These are phyloP conservation scores for Xylariaceae sp. DNA, from an alignment of 2,329 filamentous ascomycete genomes.

Conservation along the genomic window DNA sequence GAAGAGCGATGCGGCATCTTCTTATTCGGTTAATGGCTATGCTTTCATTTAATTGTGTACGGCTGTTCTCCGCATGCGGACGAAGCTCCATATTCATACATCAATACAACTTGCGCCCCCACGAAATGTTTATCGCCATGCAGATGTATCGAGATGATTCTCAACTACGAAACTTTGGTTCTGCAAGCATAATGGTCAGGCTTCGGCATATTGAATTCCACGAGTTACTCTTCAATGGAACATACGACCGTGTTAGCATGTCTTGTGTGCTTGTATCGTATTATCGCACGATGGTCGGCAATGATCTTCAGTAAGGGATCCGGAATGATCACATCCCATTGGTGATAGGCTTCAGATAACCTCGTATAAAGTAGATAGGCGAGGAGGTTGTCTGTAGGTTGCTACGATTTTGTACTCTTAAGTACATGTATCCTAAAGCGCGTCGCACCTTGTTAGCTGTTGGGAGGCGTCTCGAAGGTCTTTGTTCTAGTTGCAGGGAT, in stretches of 20 bases:
- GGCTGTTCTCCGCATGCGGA: not conserved
- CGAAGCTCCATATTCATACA: slow-evolving; percentile 1
- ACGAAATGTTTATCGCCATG: slow-evolving; percentile 5
- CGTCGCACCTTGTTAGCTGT: not conserved
- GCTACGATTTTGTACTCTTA: not conserved
- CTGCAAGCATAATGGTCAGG: slow-evolving; percentile 6
- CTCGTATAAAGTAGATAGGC: not conserved
- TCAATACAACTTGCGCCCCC: not conserved
- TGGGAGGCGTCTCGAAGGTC: not conserved
- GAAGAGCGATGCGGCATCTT: not conserved
- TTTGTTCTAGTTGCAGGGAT: not conserved
- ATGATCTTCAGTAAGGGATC: slow-evolving; percentile 2
- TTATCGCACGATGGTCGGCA: not conserved
- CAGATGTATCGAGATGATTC: slow-evolving; percentile 1
- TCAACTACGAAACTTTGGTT: slow-evolving; percentile 4
- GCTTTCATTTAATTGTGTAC: slow-evolving; percentile 4
- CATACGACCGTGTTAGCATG: slow-evolving; percentile 3
- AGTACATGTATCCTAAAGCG: not conserved
- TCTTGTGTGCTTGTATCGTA: not conserved
- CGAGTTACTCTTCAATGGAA: too few species aligned
- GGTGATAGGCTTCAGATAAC: not conserved
- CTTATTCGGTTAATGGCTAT: not conserved
- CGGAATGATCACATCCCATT: not conserved
- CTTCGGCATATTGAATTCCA: slow-evolving; percentile 7
- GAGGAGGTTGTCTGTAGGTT: not conserved